Base-by-base conservation (phyloP, 495 filamentous ascomycete species). In the Zalerion maritima region DNA sequence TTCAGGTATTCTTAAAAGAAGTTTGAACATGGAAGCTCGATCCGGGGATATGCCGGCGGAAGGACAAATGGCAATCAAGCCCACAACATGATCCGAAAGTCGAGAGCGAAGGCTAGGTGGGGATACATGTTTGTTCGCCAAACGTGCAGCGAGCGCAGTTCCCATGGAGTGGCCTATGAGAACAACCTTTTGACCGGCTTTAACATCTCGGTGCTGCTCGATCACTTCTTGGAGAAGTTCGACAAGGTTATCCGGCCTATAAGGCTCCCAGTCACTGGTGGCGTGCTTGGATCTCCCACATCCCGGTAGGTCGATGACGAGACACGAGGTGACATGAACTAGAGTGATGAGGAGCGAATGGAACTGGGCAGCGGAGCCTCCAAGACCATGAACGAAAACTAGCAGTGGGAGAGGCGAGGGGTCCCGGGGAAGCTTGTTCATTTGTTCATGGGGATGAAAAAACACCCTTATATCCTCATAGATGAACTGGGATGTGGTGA, bases 381-480 rank as follows among this genome's bases (percentile, higher is more conserved):
- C 87, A 19, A 96, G 66, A 9, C 87, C 87, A 46, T 94, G 87
- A 30, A 94, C 64, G 49, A 92, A 92, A 15, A 94, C 87, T 4
- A 94, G 53, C 6, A 94, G 55, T 6, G 87, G 83, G n/a, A 92
- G 52, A 1, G 82, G 73, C 4, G 65, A 60, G 0, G 81, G 78
- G 25, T 69, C 64, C 26, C 55, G 64, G 1, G 82, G 83, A 3
- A 94, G 67, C 43, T 82, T 76, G 35, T 75, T 67, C 18, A 73
- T 69, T 45, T 94, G 79, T 6, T 77, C 73, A 53, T 94, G 87
- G 14, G 69, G 71, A 23, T 75, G 64, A 52, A 77, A 82, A 47
- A 94, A 94, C 19, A 85, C 75, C 26, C 87, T 75, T 37, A 96
- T 69, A 21, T 62, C 66, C 5, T 73, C 71, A 47, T 92, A 96